Conservation (phyloP, 2,329 filamentous ascomycete species). For the Aureobasidium subglaciale region DNA sequence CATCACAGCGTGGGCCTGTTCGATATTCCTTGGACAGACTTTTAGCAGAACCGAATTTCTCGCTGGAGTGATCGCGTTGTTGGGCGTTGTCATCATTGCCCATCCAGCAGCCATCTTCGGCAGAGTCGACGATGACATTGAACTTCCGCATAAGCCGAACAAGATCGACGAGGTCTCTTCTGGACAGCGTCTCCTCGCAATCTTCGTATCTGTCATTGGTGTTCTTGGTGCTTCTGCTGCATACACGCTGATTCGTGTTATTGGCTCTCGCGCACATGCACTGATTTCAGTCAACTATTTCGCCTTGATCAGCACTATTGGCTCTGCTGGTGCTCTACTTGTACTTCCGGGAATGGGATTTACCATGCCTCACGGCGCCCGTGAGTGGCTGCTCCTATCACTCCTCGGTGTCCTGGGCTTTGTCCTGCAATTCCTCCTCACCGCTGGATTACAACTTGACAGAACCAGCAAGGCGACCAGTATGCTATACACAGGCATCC, state of each 20-base stretch:
- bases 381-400: background rate
- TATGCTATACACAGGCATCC: conserved; percentile 8
- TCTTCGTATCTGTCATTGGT: conserved; percentile 4
- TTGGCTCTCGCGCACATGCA: conserved; percentile 5
- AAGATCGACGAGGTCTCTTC: background rate
- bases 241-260: conserved; percentile 5
- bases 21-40: background rate
- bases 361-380: background rate
- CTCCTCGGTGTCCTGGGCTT: conserved; percentile 10
- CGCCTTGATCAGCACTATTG: conserved; percentile 2
- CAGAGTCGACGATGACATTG: background rate
- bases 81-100: conserved; percentile 6
- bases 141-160: background rate
- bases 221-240: conserved; percentile 1
- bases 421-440: conserved; percentile 7
- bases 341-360: background rate
- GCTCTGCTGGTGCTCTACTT: background rate
- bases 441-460: conserved; percentile 2
- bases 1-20: conserved; percentile 12
- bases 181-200: conserved; percentile 2
- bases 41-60: background rate
- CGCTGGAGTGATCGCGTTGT: background rate
- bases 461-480: conserved; percentile 9
- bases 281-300: conserved; percentile 12
- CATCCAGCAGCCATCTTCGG: conserved; percentile 11